Percentiles rank a stretch among this genome's conserved stretches.
phyloP scores from a whole-genome alignment of 1,284 basidiomycete genomes.

The Mycosarcoma maydis region DNA sequence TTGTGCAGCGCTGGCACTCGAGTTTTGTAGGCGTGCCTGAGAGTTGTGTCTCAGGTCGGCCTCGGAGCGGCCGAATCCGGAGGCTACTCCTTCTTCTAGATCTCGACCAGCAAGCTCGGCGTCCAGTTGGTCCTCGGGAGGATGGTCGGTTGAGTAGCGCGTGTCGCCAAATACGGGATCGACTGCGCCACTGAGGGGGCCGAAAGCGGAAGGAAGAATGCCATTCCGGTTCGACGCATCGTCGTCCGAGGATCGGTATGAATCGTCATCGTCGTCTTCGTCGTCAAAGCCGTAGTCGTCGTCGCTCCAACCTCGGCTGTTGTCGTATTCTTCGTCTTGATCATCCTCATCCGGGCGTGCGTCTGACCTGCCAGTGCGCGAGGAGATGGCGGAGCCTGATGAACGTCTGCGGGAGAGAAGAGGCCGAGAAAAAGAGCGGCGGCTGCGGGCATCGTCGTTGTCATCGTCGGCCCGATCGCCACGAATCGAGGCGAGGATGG shows the following conservation, averaged over 20 bases:
- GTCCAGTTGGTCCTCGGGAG: slow-evolving; percentile 58
- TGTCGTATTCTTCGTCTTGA: slow-evolving; percentile 26
- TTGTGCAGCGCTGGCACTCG: slow-evolving; percentile 2
- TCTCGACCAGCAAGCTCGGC: slow-evolving; percentile 50
- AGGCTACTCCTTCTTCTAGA: slow-evolving; percentile 27
- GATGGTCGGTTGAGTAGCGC: slow-evolving; percentile 51
- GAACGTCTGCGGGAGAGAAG: slow-evolving; percentile 44
- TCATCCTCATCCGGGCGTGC: slow-evolving; percentile 42
- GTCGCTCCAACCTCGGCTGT: slow-evolving; percentile 45
- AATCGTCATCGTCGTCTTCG: slow-evolving; percentile 40
- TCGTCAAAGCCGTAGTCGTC: slow-evolving; percentile 55
- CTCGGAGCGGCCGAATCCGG: slow-evolving; percentile 42
- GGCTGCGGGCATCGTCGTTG: slow-evolving; percentile 47
- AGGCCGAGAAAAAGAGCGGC: slow-evolving; percentile 46
- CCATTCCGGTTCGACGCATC: slow-evolving; percentile 46
- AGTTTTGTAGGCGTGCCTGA: slow-evolving; percentile 4
- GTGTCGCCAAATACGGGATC: slow-evolving; percentile 65
- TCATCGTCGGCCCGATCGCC: slow-evolving; percentile 51
- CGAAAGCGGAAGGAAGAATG: slow-evolving; percentile 61
- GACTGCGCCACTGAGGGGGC: slow-evolving; percentile 53
- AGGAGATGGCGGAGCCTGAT: slow-evolving; percentile 37
- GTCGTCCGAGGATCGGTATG: slow-evolving; percentile 53
- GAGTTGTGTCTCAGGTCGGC: slow-evolving; percentile 21
- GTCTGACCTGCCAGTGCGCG: slow-evolving; percentile 31
- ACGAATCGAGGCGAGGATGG: slow-evolving; percentile 59